Percentiles rank a stretch among this genome's conserved stretches.
Evolutionary conservation across 83 land plant species (phyloP).

Genomic region (Picea abies): DNA sequence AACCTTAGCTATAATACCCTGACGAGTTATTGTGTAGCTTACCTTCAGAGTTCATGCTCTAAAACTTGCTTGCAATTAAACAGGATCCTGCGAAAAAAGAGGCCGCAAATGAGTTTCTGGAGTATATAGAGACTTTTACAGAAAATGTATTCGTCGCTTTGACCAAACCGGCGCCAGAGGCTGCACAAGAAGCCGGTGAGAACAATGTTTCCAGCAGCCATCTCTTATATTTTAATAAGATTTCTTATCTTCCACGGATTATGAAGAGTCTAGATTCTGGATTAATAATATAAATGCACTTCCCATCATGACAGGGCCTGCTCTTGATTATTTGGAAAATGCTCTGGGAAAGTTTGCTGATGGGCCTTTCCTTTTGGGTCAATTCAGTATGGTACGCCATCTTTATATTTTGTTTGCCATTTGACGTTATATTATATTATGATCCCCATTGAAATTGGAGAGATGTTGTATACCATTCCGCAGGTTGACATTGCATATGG

Average conservation of each 20-base stretch:
- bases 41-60: neutral
- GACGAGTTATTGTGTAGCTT: neutral
- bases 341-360: too few relatives aligned
- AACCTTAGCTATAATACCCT: neutral
- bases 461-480: too few relatives aligned
- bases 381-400: too few relatives aligned
- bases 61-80: neutral
- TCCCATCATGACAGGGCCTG: slow-evolving; percentile 34
- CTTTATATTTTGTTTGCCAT: too few relatives aligned
- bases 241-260: too few relatives aligned
- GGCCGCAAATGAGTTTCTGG: slow-evolving; percentile 16
- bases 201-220: too few relatives aligned
- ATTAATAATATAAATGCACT: neutral
- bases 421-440: too few relatives aligned
- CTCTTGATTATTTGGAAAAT: slow-evolving; percentile 27
- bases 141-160: slow-evolving; percentile 31
- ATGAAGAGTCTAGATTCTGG: too few relatives aligned
- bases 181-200: too few relatives aligned
- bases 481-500: slow-evolving; percentile 39
- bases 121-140: slow-evolving; percentile 45
- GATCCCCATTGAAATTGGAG: too few relatives aligned
- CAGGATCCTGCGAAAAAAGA: neutral
- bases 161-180: slow-evolving; percentile 15
- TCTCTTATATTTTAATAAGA: too few relatives aligned
- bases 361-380: too few relatives aligned